Evolutionary conservation across 805 yeast species (phyloP).

Genomic region (Jamesozyma gamospora): DNA sequence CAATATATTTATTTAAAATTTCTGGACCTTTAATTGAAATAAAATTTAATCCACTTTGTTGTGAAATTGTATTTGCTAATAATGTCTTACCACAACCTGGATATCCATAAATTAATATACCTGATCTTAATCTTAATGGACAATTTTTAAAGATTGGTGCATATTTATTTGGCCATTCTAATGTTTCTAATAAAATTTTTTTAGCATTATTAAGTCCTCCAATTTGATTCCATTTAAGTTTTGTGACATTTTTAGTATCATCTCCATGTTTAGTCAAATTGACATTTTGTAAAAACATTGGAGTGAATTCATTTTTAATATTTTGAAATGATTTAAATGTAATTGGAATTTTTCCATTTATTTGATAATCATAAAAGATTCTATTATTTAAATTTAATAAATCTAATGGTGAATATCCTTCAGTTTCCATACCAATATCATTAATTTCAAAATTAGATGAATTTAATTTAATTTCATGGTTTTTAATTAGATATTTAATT

Average conservation of each 20-base stretch:
- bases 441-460: conserved; percentile 31
- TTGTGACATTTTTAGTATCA: conserved; percentile 8
- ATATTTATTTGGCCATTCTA: conserved; percentile 95
- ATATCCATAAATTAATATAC: conserved; percentile 83
- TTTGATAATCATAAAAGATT: conserved; percentile 41
- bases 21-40: conserved; percentile 95
- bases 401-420: conserved; percentile 84
- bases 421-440: conserved; percentile 61
- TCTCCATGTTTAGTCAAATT: conserved; percentile 42
- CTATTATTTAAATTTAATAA: conserved; percentile 62
- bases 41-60: conserved; percentile 87
- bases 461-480: conserved; percentile 6
- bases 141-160: conserved; percentile 90
- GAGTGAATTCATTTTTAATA: conserved; percentile 62
- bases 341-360: not conserved
- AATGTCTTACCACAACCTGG: conserved; percentile 98
- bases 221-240: conserved; percentile 70
- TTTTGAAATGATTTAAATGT: conserved; percentile 30
- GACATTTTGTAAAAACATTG: conserved; percentile 78
- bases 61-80: conserved; percentile 86
- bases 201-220: conserved; percentile 83
- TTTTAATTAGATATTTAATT: conserved; percentile 34
- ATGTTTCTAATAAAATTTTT: conserved; percentile 64
- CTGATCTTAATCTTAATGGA: conserved; percentile 81
- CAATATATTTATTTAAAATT: conserved; percentile 86